These are phyloP conservation scores for Boletus eberwhitei DNA, from an alignment of 768 basidiomycete genomes.

Conservation along the genomic window DNA sequence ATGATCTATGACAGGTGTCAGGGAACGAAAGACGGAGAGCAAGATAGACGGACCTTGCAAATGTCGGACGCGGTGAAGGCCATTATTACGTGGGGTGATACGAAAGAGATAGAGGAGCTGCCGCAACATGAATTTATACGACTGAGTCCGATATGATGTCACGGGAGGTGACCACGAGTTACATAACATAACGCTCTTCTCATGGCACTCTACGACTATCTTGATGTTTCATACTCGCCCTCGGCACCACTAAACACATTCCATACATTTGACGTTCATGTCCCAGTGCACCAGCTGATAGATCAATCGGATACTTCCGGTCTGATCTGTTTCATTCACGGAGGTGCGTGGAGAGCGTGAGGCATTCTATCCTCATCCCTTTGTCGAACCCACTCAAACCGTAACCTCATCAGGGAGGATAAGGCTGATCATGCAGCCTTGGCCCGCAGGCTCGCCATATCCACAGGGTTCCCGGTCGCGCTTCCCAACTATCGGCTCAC, in stretches of 20 bases:
- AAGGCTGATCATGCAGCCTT: constrained; percentile 56
- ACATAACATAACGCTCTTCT: not conserved
- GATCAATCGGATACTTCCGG: constrained; percentile 20
- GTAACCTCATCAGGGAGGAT: constrained; percentile 55
- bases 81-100: constrained; percentile 45
- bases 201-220: constrained; percentile 14
- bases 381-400: not conserved
- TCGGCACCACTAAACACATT: constrained; percentile 25
- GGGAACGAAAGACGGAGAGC: not conserved
- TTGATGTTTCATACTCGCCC: constrained; percentile 37
- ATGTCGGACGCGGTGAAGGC: constrained; percentile 71
- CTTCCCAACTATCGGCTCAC: constrained; percentile 81
- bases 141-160: constrained; percentile 27
- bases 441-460: constrained; percentile 49
- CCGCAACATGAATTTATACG: constrained; percentile 13
- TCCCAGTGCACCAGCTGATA: constrained; percentile 23
- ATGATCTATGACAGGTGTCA: constrained; percentile 39
- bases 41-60: constrained; percentile 56
- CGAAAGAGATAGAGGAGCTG: not conserved
- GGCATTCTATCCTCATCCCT: constrained; percentile 21
- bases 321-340: constrained; percentile 75
- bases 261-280: constrained; percentile 57
- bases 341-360: constrained; percentile 81
- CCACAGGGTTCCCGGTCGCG: constrained; percentile 55
- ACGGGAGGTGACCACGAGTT: not conserved